phyloP scores from a whole-genome alignment of 345 rosid genomes.

The Moricandia arvensis region DNA sequence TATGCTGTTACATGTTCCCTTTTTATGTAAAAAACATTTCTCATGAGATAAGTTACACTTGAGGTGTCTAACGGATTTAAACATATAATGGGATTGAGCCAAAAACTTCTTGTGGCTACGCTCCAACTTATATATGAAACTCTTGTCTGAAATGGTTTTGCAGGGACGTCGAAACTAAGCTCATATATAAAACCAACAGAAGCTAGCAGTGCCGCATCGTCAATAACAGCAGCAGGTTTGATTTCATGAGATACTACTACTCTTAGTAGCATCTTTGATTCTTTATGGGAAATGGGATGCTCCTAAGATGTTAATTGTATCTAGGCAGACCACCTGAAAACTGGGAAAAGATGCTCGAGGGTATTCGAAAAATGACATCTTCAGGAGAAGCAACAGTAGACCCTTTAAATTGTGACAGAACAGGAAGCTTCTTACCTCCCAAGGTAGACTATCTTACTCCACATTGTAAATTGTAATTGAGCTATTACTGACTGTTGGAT shows the following conservation, averaged over 20 bases:
- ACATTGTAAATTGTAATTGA: neutral
- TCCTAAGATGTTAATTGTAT: constrained; percentile 6
- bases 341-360: constrained; percentile 37
- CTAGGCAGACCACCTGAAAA: constrained; percentile 35
- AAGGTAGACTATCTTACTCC: constrained; percentile 29
- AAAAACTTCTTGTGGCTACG: neutral
- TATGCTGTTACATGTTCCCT: neutral
- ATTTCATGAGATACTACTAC: neutral
- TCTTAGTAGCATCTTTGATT: neutral
- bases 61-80: neutral
- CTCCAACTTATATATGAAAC: neutral
- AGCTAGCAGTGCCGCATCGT: constrained; percentile 33
- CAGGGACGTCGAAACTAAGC: constrained; percentile 42
- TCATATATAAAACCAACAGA: constrained; percentile 18
- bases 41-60: neutral
- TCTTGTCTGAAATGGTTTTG: constrained; percentile 2
- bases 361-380: constrained; percentile 33
- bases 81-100: neutral
- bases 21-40: neutral
- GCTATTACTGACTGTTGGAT: neutral
- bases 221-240: constrained; percentile 15
- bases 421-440: constrained; percentile 39
- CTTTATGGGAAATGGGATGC: neutral
- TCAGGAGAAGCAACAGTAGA: constrained; percentile 26
- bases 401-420: constrained; percentile 29